These are phyloP conservation scores for Gleditsia sinensis DNA, from an alignment of 306 rosid genomes.

Conservation along the genomic window DNA sequence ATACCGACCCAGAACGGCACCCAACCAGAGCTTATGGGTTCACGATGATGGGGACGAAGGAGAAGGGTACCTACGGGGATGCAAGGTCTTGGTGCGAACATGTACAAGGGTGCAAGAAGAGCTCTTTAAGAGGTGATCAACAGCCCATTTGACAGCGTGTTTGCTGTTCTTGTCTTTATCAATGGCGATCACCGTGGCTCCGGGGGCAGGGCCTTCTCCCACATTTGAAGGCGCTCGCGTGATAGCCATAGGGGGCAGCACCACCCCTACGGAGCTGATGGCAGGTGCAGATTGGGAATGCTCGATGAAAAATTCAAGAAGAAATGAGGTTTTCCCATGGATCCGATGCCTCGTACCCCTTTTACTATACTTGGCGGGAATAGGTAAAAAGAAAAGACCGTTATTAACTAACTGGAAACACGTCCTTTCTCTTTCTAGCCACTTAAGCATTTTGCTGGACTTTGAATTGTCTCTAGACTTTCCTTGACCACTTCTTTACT, in stretches of 20 bases:
- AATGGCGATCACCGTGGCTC: conserved; percentile 56
- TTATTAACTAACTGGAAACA: neutral
- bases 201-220: neutral
- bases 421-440: neutral
- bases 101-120: conserved; percentile 63
- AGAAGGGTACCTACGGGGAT: conserved; percentile 77
- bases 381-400: neutral
- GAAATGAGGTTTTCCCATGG: neutral
- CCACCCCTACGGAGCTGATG: neutral
- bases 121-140: conserved; percentile 53
- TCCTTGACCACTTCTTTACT: neutral
- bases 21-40: neutral
- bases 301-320: neutral
- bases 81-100: conserved; percentile 53
- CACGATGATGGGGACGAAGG: conserved; percentile 25
- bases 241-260: neutral
- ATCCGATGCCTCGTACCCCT: neutral
- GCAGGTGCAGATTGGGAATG: neutral
- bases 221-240: neutral
- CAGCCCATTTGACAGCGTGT: conserved; percentile 80
- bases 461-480: neutral
- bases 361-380: conserved; percentile 19
- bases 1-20: neutral
- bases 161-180: conserved; percentile 67
- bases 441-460: neutral